Evolutionary conservation across 2,329 filamentous ascomycete genomes (phyloP), one percentile per base, ranked within the genome.

Genomic region (Blastomyces parvus): DNA sequence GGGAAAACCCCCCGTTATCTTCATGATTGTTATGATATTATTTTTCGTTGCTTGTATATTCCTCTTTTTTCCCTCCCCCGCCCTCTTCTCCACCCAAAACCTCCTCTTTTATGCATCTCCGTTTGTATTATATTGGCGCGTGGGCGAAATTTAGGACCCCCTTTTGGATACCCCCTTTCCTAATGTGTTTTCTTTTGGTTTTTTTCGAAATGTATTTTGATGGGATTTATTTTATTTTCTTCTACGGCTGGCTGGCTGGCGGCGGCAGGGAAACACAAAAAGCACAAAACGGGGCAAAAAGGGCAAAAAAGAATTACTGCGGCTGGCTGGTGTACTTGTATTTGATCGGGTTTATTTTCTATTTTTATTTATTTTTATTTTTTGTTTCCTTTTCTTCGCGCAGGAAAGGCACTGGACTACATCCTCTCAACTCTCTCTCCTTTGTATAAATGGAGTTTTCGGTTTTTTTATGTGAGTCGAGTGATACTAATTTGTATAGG

Each of bases 91-190:
- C 33, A 30, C 30, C 30, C 7, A 33, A 33, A 33, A 33, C 33
- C 33, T 33, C 33, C 33, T 33, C 33, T 33, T 33, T 33, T 33
- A 33, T 6, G 33, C 33, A 33, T 33, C 33, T 62, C 25, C 22
- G 13, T 22, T 55, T 50, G n/a, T 62, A 25, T 30, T 42, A 48
- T 42, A 58, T 48, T 48, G 55, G 55, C 55, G 55, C 55, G 22
- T 58, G 46, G 46, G 46, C 27, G 59, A 36, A 27, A 2, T 42
- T 36, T 42, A 40, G 55, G 33, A 38, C 33, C 33, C 33, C 33
- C n/a, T n/a, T 19, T 58, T 58, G 33, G 36, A 58, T 40, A 40
- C 36, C 55, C 36, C 33, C 33, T 33, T 33, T 33, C 8, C 33
- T 33, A 33, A 6, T 8, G 33, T 40, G 7, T 40, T 11, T 33